These are phyloP conservation scores for Ciborinia camelliae DNA, from an alignment of 2,329 filamentous ascomycete species.

Conservation along the genomic window DNA sequence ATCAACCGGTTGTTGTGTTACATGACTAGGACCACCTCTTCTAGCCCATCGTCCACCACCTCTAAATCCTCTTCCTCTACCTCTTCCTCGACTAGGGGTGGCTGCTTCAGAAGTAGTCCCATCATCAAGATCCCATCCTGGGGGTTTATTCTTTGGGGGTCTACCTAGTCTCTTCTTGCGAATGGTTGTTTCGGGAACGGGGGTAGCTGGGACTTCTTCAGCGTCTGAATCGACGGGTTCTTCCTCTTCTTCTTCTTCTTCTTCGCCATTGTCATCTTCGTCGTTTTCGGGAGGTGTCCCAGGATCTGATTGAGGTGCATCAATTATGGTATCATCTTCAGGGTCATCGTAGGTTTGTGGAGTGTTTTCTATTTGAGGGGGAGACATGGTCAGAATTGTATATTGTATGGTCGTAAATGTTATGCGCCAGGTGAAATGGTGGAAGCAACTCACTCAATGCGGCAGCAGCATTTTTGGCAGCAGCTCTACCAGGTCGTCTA, in stretches of 20 bases:
- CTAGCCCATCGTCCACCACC: conserved; percentile 65
- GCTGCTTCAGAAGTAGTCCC: conserved; percentile 45
- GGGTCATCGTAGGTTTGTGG: conserved; percentile 44
- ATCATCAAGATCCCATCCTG: conserved; percentile 67
- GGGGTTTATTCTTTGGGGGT: conserved; percentile 78
- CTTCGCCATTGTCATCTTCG: conserved; percentile 44
- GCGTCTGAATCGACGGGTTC: conserved; percentile 35
- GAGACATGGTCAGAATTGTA: conserved; percentile 9
- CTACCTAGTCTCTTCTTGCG: conserved; percentile 76
- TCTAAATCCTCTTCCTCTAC: conserved; percentile 59
- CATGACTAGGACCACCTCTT: conserved; percentile 66
- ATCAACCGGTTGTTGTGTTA: conserved; percentile 81
- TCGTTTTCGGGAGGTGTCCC: conserved; percentile 31
- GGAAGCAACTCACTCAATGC: conserved; percentile 47
- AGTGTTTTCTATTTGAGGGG: conserved; percentile 44
- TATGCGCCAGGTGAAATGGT: conserved; percentile 25
- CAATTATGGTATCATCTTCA: conserved; percentile 47
- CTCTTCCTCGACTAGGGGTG: conserved; percentile 50
- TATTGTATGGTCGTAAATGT: not conserved
- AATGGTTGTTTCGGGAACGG: conserved; percentile 47
- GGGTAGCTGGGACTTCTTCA: conserved; percentile 40
- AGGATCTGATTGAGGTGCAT: conserved; percentile 37
- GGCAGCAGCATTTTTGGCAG: conserved; percentile 52
- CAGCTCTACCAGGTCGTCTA: conserved; percentile 51
- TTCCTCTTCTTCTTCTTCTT: conserved; percentile 10